A percentile compares a stretch with the other conserved stretches of the same genome.
These are phyloP conservation scores for Rosa multiflora DNA, from an alignment of 306 rosid genomes.

Conservation along the genomic window DNA sequence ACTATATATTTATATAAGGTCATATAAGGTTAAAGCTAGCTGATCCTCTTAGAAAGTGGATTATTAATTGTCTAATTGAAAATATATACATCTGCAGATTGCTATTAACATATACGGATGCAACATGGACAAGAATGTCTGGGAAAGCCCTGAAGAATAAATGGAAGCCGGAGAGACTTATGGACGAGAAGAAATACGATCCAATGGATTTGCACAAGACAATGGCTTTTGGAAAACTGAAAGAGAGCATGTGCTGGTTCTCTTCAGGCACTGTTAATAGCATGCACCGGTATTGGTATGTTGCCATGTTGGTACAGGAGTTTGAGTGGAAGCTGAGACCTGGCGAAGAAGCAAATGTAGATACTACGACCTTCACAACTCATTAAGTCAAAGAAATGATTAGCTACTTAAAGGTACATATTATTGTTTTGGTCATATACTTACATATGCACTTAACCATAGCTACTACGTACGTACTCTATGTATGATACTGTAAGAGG, in stretches of 20 bases:
- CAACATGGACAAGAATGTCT: conserved; percentile 62
- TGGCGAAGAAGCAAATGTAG: conserved; percentile 65
- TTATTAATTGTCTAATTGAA: no score
- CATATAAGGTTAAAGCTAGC: no score
- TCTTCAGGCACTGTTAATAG: conserved; percentile 64
- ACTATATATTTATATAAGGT: no score
- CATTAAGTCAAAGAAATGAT: conserved; percentile 40
- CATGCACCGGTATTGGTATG: conserved; percentile 56
- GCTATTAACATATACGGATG: conserved; percentile 80
- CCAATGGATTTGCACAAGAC: conserved; percentile 62
- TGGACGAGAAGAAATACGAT: conserved; percentile 50
- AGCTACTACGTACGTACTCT: no score
- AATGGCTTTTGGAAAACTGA: conserved; percentile 84
- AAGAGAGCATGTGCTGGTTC: conserved; percentile 80
- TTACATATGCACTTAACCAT: no score
- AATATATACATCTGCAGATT: conserved; percentile 37
- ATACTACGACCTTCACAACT: conserved; percentile 65
- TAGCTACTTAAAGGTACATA: no score
- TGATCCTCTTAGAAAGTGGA: no score
- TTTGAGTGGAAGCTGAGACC: conserved; percentile 62
- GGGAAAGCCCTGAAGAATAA: conserved; percentile 59
- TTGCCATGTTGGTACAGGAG: conserved; percentile 71
- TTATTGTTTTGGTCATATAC: no score
- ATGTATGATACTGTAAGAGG: no score
- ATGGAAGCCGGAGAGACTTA: conserved; percentile 89